Conservation (phyloP, 192 early-diverging fungal genomes). For the Linnemannia schmuckeri region DNA sequence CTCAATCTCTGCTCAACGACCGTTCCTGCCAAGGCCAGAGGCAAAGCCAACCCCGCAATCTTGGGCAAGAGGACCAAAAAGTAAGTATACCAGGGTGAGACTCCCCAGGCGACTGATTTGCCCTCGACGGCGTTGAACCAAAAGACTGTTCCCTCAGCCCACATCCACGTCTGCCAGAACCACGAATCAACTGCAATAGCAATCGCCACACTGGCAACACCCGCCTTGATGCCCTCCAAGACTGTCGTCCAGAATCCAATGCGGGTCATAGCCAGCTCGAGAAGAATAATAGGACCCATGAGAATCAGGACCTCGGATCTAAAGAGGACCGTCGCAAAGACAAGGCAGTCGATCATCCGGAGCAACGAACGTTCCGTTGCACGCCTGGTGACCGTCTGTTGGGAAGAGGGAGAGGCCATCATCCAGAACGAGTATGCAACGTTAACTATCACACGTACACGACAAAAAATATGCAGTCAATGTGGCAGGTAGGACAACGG, state of each 20-base stretch:
- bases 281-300: slow-evolving; percentile 53
- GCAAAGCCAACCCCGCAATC: slow-evolving; percentile 78
- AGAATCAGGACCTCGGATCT: slow-evolving; percentile 67
- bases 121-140: slow-evolving; percentile 82
- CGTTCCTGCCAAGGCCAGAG: slow-evolving; percentile 69
- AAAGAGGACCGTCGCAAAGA: slow-evolving; percentile 62
- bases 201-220: slow-evolving; percentile 36
- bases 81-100: slow-evolving; percentile 81
- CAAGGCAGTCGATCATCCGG: slow-evolving; percentile 62
- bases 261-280: slow-evolving; percentile 48
- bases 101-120: slow-evolving; percentile 77
- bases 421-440: slow-evolving; percentile 59
- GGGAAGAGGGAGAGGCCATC: slow-evolving; percentile 29
- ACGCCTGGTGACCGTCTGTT: background rate
- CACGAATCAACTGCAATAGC: slow-evolving; percentile 77
- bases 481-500: background rate
- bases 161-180: slow-evolving; percentile 79
- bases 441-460: slow-evolving; percentile 40
- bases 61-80: slow-evolving; percentile 79
- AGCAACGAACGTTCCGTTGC: slow-evolving; percentile 29
- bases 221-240: slow-evolving; percentile 32
- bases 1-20: slow-evolving; percentile 61
- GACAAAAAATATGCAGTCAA: background rate
- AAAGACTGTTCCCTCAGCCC: slow-evolving; percentile 84
- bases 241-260: slow-evolving; percentile 35